Evolutionary conservation across 2,329 filamentous ascomycete genomes (phyloP).

Genomic region (Apiospora phragmitis): DNA sequence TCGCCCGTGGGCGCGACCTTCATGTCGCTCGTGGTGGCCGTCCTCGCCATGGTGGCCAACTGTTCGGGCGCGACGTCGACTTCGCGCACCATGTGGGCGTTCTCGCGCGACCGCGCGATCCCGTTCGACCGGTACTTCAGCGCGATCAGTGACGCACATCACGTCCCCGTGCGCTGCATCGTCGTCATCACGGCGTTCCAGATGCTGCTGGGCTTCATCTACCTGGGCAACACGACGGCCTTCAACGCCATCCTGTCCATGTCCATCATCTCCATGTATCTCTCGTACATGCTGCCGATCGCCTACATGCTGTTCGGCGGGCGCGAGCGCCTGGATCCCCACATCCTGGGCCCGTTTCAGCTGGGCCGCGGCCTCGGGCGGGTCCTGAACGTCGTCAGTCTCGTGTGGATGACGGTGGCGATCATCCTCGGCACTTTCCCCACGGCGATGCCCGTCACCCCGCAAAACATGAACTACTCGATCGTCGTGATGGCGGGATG

Average conservation of each 20-base stretch:
- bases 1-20: conserved; percentile 27
- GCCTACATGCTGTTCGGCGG: conserved; percentile 25
- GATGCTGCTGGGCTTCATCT: conserved; percentile 37
- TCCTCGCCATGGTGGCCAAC: conserved; percentile 29
- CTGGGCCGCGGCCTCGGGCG: conserved; percentile 30
- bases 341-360: conserved; percentile 23
- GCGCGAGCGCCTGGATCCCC: not conserved
- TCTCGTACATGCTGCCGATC: conserved; percentile 43
- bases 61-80: conserved; percentile 34
- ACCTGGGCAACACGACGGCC: conserved; percentile 42
- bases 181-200: conserved; percentile 27
- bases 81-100: conserved; percentile 39
- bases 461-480: conserved; percentile 48
- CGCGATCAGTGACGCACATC: conserved; percentile 30
- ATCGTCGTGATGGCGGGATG: conserved; percentile 43
- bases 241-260: conserved; percentile 43
- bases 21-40: conserved; percentile 29
- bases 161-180: conserved; percentile 36
- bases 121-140: conserved; percentile 36
- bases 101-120: conserved; percentile 38
- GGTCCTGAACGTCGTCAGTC: conserved; percentile 39
- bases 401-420: conserved; percentile 44
- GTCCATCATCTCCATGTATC: conserved; percentile 43
- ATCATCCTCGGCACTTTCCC: conserved; percentile 49
- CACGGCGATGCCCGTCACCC: conserved; percentile 37